Base-by-base conservation (phyloP, 2,329 filamentous ascomycete species). In the Berkeleyomyces basicola region DNA sequence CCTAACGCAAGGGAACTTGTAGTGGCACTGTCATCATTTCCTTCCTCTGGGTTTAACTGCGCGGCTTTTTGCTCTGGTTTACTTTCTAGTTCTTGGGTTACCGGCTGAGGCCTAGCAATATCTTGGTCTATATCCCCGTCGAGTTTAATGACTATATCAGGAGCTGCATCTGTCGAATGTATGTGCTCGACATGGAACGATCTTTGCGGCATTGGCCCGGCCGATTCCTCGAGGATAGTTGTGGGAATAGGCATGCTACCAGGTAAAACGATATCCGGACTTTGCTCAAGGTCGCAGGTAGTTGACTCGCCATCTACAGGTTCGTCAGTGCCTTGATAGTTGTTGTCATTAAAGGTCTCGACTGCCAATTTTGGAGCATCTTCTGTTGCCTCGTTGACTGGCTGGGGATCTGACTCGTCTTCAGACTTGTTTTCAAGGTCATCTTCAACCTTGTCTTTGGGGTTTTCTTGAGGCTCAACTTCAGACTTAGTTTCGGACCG, bases 141-240 rank as follows among this genome's bases (percentile, higher is more conserved):
- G 36, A 75, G 70, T 70, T 73, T 75, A 67, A 79, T 66, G 59
- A 82, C 71, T 65, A 80, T 67, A 67, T 83, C 80, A 43, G 80
- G 80, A n/a, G 74, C 69, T 43, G 79, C 76, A 69, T 82, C 80
- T 63, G 77, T 75, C 68, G 72, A 72, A 67, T 76, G 77, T 68
- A 75, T 76, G 67, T 75, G 72, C 67, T 75, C 70, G 64, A 75
- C 72, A 67, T 77, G 75, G 23, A 71, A 73, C 60, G 77, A 77
- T 66, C 76, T 73, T 31, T 75, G 74, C 58, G 75, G 73, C 49
- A 74, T 71, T 14, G 70, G 69, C 66, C 79, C 79, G 37, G 73
- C 71, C 14, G 76, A 72, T 72, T 82, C 79, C 68, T 82, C 78
- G 47, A 82, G 73, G 37, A 81, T 74, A 2, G 79, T 82, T 66